phyloP scores from a whole-genome alignment of 345 rosid species.

The Salix viminalis region DNA sequence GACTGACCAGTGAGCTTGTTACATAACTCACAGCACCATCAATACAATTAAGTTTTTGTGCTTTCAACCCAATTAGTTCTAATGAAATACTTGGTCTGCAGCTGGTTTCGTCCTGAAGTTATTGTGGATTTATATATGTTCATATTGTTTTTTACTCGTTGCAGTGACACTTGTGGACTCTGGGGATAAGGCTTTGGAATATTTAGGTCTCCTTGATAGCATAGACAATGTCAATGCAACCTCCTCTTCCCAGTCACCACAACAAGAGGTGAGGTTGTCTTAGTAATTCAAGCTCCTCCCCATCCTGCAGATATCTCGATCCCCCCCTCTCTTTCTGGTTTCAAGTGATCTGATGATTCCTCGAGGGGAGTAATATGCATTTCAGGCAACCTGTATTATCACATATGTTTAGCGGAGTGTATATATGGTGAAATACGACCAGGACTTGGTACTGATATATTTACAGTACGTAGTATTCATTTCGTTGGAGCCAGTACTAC shows the following conservation, averaged over 20 bases:
- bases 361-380: too few relatives aligned
- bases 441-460: background rate
- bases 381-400: background rate
- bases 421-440: background rate
- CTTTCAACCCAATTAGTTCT: background rate
- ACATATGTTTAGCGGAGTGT: background rate
- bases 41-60: background rate
- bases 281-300: background rate
- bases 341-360: background rate
- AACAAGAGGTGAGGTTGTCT: constrained; percentile 21
- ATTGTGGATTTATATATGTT: background rate
- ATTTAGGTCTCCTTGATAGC: constrained; percentile 40
- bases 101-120: background rate
- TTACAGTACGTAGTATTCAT: background rate
- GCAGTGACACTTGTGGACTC: constrained; percentile 59
- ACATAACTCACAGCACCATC: background rate
- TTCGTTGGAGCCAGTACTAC: background rate
- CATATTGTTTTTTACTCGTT: background rate
- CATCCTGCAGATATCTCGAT: too few relatives aligned
- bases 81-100: background rate
- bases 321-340: background rate
- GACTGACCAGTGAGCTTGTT: background rate
- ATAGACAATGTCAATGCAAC: constrained; percentile 2
- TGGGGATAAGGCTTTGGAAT: constrained; percentile 52
- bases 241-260: constrained; percentile 16